Evolutionary conservation across 2,329 filamentous ascomycete genomes (phyloP), one percentile per base, ranked within the genome.

Genomic region (Fusarium praegraminearum): DNA sequence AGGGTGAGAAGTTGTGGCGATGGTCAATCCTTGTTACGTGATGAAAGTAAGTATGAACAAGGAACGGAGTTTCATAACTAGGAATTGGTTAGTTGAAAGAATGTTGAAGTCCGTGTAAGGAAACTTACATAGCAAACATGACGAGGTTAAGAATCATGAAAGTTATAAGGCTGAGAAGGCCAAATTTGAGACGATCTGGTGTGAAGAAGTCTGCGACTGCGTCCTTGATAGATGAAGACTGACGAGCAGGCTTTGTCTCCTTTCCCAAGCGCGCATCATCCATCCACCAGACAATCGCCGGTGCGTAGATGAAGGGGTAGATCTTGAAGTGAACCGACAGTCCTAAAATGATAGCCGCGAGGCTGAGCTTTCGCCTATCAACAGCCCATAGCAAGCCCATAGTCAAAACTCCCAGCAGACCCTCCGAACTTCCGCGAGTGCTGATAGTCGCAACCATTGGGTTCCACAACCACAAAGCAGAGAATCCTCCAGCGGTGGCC

Each of bases 371-470:
- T 52, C 84, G 85, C 53, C 86, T 83, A 68, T 94, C 82, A 2
- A 92, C 91, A 0, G 94, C 92, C 92, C 93, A 98, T 13, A 99
- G 80, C 36, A 98, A 79, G 1, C 89, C 91, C 65, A 93, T 89
- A 8, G 97, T 93, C 77, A 98, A 85, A 1, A 95, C 93, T 18
- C 93, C 94, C 10, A 99, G 80, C 15, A 99, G 78, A 0, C 96
- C 96, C 80, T 99, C 96, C 0, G 94, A 96, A 81, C 94, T 98
- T 16, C 96, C 96, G 50, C 96, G 85, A 15, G 96, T 98, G 80
- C 93, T 97, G 75, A 99, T 99, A 38, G 94, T 93, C 0, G 96
- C 96, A 12, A 98, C 96, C 94, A 99, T 98, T 0, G 96, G 96
- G 76, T 99, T 99, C 76, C 98, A 86, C 65, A 98, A 82, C 96